Base-by-base conservation (phyloP, 2,329 filamentous ascomycete species). In the Pestalotiopsis sp. region DNA sequence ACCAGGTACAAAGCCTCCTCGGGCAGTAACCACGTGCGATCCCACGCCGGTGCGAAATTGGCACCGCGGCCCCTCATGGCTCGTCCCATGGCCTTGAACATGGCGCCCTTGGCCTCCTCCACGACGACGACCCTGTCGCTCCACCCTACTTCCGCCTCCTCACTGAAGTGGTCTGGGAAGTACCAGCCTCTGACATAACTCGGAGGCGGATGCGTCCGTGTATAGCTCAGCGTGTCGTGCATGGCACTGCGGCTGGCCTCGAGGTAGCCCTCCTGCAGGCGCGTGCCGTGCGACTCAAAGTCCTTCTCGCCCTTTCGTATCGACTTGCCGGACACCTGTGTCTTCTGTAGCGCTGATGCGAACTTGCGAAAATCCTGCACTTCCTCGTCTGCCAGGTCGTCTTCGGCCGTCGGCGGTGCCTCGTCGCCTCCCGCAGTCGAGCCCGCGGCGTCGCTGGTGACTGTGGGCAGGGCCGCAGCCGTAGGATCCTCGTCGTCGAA, bases 291-390 rank as follows among this genome's bases (percentile, higher is more conserved):
- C 36, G 93, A 91, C 82, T 98, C 96, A 79, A 98, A 99, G 82
- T 99, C 96, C 80, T 99, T 99, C 79, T 97, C 94, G 70, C 96
- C 96, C 72, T 94, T 93, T 73, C 95, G 94, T 45, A 97, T 94
- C 12, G 95, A 87, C 74, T 90, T 89, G 65, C 84, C 80, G 9
- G 86, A 86, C 58, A 85, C 80, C 61, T 83, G 81, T 66, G 83
- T 81, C 62, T 74, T 74, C 52, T 72, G 69, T 71, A 86, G 84
- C 71, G 87, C 80, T 38, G 86, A 82, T 3, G 83, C 82, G 71
- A 91, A 90, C 71, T 95, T 91, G 72, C 93, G 91, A 80, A 95
- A 98, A 81, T 98, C 95, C 76, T 95, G 45, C 2, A 68, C 49
- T 49, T 61, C 49, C 12, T 61, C 69, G 67, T 70, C 69, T 17